A percentile compares a stretch with the other conserved stretches of the same genome.
These are phyloP conservation scores for Calonectria crousiana DNA, from an alignment of 2,329 filamentous ascomycete genomes.

Conservation along the genomic window DNA sequence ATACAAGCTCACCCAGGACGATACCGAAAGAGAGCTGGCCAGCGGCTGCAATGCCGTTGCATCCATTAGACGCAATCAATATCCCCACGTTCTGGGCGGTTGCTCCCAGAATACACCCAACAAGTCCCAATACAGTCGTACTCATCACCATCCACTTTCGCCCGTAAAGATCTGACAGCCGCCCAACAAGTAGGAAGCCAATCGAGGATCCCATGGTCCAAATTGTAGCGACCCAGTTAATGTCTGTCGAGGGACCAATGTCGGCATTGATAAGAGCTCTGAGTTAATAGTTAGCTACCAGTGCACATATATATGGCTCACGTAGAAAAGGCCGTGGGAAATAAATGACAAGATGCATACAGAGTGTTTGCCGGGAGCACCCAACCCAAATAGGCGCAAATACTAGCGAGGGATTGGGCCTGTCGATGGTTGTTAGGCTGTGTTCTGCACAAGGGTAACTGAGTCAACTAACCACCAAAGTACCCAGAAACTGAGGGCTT, in stretches of 20 bases:
- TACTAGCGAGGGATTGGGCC: slow-evolving; percentile 50
- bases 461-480: slow-evolving; percentile 46
- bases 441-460: neutral
- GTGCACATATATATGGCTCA: neutral
- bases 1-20: slow-evolving; percentile 57
- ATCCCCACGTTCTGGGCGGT: slow-evolving; percentile 49
- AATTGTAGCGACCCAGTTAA: slow-evolving; percentile 50
- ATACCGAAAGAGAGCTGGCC: slow-evolving; percentile 57
- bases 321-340: too few relatives aligned
- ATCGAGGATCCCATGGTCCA: slow-evolving; percentile 55
- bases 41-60: slow-evolving; percentile 54
- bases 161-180: slow-evolving; percentile 58
- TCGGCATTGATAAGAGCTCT: slow-evolving; percentile 49
- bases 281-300: neutral
- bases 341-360: slow-evolving; percentile 28
- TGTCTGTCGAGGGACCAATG: slow-evolving; percentile 47
- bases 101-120: slow-evolving; percentile 54
- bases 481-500: slow-evolving; percentile 55
- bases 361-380: slow-evolving; percentile 52
- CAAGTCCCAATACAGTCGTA: slow-evolving; percentile 47
- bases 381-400: slow-evolving; percentile 51
- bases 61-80: slow-evolving; percentile 53
- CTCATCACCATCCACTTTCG: slow-evolving; percentile 55
- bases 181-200: slow-evolving; percentile 55
- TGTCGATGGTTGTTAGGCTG: slow-evolving; percentile 17